phyloP scores from a whole-genome alignment of 1,284 basidiomycete species.

The Peniophora sp. region DNA sequence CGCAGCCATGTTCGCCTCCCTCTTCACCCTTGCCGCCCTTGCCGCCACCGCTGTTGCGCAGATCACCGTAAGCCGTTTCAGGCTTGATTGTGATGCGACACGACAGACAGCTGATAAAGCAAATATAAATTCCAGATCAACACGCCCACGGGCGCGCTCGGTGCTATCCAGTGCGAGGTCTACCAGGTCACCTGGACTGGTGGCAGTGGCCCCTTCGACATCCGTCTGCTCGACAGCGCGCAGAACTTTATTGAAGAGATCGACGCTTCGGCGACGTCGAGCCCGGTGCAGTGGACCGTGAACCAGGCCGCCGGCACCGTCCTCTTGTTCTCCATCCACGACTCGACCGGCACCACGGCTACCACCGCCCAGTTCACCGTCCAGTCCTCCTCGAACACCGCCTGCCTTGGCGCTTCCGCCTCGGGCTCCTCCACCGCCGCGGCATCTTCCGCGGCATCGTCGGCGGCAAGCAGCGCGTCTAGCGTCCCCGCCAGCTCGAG shows the following conservation, averaged over 20 bases:
- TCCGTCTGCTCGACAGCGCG: neutral
- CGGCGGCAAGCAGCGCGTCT: neutral
- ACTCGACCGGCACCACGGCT: neutral
- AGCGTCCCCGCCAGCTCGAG: neutral
- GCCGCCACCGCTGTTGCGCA: no score
- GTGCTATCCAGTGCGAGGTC: neutral
- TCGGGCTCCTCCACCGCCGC: neutral
- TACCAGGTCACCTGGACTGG: neutral
- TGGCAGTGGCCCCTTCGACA: neutral
- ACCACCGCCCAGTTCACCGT: neutral
- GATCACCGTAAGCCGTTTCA: no score
- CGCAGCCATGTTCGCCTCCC: no score
- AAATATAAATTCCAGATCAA: neutral
- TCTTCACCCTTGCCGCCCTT: no score
- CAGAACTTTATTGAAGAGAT: neutral
- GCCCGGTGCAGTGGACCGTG: neutral
- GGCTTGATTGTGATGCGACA: no score
- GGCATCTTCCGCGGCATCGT: neutral
- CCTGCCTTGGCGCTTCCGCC: neutral
- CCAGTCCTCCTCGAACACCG: neutral
- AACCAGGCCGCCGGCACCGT: neutral
- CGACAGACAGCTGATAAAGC: no score
- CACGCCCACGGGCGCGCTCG: neutral
- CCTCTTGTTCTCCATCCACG: conserved; percentile 1
- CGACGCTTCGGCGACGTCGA: neutral